Evolutionary conservation across 2,329 filamentous ascomycete species (phyloP).

Genomic region (Hortaea werneckii): DNA sequence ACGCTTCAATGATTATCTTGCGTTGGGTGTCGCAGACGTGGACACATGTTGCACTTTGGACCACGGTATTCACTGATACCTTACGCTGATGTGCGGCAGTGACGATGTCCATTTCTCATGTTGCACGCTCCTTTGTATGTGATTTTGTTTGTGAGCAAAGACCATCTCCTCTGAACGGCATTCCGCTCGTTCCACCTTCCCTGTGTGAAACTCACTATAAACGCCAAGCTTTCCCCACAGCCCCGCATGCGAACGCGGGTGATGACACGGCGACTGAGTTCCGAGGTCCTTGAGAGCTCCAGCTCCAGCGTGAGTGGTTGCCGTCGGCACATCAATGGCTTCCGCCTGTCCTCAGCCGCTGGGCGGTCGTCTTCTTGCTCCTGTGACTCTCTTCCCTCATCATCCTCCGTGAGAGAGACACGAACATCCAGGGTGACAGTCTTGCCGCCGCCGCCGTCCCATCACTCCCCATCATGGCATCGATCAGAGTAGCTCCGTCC

Average conservation of each 20-base stretch:
- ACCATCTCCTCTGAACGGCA: too few relatives aligned
- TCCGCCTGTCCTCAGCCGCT: not conserved
- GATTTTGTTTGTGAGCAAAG: too few relatives aligned
- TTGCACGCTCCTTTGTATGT: too few relatives aligned
- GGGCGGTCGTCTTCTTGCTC: not conserved
- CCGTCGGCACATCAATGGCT: not conserved
- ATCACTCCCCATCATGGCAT: constrained; percentile 18
- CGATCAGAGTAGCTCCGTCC: constrained; percentile 33
- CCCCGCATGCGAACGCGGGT: not conserved
- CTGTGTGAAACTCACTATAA: not conserved
- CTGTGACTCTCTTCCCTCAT: not conserved
- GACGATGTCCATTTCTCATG: too few relatives aligned
- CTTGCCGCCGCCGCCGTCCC: not conserved
- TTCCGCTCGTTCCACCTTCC: not conserved
- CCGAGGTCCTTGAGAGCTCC: not conserved
- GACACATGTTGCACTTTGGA: too few relatives aligned
- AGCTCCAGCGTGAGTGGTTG: not conserved
- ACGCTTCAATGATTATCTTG: too few relatives aligned
- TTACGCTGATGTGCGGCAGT: too few relatives aligned
- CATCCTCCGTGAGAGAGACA: not conserved
- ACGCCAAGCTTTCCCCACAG: not conserved
- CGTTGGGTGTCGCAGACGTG: too few relatives aligned
- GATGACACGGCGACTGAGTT: not conserved
- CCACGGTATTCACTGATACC: too few relatives aligned
- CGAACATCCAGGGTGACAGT: too few relatives aligned